Base-by-base conservation (phyloP, 1,284 basidiomycete genomes). In the Cutaneotrichosporon mucoides region DNA sequence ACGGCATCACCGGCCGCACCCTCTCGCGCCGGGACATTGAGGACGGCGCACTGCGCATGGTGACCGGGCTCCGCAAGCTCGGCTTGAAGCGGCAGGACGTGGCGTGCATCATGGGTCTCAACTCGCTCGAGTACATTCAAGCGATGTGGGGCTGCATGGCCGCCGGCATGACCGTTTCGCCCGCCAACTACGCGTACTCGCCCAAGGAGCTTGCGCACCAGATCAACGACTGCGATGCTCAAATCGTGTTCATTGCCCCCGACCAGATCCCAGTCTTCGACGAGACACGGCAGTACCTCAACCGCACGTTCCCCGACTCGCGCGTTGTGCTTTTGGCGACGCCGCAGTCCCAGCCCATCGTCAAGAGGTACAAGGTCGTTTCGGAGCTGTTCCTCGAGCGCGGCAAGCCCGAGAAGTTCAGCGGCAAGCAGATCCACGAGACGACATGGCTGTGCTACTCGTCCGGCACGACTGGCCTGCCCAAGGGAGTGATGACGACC, bases 81-180 rank as follows among this genome's bases (percentile, higher is more conserved):
- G 68, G 69, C 8, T 52, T 75, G 8, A 58, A 65, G 47, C 56
- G 62, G 24, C 71, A 70, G 24, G 72, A 77, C 43, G 68, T 73
- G 0, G 70, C 66, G 3, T 70, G 70, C 48, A 65, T 78, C 44
- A 78, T 75, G 55, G 69, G 73, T 7, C 65, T 79, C 6, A 89
- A 90, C 72, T 83, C 80, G 12, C 66, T 89, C 37, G 78, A 80
- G 34, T 89, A 85, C 82, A 84, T 87, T 0, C 77, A 86, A 48
- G 81, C 83, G 12, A 68, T 86, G 4, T 82, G 84, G 47, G 88
- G 85, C 1, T 67, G 79, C 81, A 66, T 76, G 54, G 72, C 73
- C 1, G 65, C 68, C 2, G 71, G 70, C 0, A 48, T 70, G n/a
- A 60, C 71, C 4, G 68, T 72, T 10, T 73, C 73, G 2, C 72